Evolutionary conservation across 1,284 basidiomycete genomes (phyloP), one percentile per base, ranked within the genome.

Genomic region (Ceratobasidium theobromae): DNA sequence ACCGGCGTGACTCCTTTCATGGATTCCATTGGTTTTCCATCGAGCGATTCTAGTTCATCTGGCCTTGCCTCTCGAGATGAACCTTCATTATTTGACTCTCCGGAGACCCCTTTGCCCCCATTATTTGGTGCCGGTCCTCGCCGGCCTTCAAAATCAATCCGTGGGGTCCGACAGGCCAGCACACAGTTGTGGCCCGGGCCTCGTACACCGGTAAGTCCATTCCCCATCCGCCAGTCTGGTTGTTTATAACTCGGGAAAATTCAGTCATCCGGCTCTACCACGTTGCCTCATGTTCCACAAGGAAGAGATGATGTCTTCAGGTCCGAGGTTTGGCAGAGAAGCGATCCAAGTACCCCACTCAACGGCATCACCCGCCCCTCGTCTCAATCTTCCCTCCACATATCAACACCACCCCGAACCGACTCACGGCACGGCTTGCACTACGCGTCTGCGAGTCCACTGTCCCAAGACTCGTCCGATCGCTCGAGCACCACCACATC

Each of bases 51-150:
- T 14, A 25, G 38, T 14, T 57, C 53, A 6, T 60, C 57, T 4
- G 57, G 57, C 3, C 57, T 28, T 21, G 43, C 46, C 11, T 60
- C 57, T 38, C 43, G 57, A 35, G 57, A 60, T 21, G 57, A 60
- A n/a, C 57, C 57, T 9, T 25, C 54, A 6, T 45, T 60, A 23
- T 60, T 60, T 18, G 57, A 60, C 14, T 12, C 25, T 12, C 21
- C 28, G 25, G n/a, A n/a, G 16, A 38, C 16, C 16, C 16, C 16
- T 30, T 46, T 30, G n/a, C 57, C 43, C 8, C 45, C 45, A 14
- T 46, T 16, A 38, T 28, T 27, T 8, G 41, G 21, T 51, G 14
- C 57, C 3, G 30, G 57, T 46, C 57, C 45, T 25, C 43, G 46
- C n/a, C 43, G 45, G 25, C 32, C 14, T n/a, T 45, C 45, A 23